A percentile compares a stretch with the other conserved stretches of the same genome.
Evolutionary conservation across 2,329 filamentous ascomycete species (phyloP).

Genomic region (Fonsecaea erecta): DNA sequence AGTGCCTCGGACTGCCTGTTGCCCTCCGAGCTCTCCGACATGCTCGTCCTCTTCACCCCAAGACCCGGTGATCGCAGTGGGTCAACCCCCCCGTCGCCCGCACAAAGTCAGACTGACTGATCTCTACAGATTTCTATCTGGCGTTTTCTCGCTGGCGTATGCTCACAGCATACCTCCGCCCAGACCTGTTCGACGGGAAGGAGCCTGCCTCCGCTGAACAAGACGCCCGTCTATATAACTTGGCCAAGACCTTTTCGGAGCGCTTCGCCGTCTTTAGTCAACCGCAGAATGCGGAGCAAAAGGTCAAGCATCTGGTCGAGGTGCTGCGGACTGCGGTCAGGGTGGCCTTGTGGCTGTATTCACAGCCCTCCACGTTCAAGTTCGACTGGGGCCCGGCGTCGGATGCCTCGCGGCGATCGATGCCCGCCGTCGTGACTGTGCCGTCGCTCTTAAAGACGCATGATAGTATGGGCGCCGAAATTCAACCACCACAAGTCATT

Average conservation of each 20-base stretch:
- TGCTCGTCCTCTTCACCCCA: background rate
- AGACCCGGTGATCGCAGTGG: background rate
- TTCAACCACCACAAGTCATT: background rate
- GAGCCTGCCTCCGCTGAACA: background rate
- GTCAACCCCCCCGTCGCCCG: background rate
- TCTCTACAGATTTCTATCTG: conserved; percentile 24
- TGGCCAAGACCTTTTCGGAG: conserved; percentile 27
- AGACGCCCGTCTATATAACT: conserved; percentile 19
- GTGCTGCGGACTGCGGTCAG: conserved; percentile 36
- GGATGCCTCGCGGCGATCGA: background rate
- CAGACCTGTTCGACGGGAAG: conserved; percentile 10
- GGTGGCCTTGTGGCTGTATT: conserved; percentile 40
- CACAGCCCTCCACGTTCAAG: conserved; percentile 38
- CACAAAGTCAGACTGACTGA: background rate
- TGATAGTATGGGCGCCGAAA: background rate
- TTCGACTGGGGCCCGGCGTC: conserved; percentile 5
- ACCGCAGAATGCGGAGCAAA: conserved; percentile 30
- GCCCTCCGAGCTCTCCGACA: background rate
- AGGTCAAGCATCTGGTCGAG: conserved; percentile 32
- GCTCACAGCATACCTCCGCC: conserved; percentile 38
- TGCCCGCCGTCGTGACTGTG: background rate
- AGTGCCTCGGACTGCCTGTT: background rate
- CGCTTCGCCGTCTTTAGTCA: conserved; percentile 37
- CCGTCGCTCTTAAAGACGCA: background rate
- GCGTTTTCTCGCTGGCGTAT: conserved; percentile 41